These are phyloP conservation scores for Alliaria petiolata DNA, from an alignment of 345 rosid genomes.

Conservation along the genomic window DNA sequence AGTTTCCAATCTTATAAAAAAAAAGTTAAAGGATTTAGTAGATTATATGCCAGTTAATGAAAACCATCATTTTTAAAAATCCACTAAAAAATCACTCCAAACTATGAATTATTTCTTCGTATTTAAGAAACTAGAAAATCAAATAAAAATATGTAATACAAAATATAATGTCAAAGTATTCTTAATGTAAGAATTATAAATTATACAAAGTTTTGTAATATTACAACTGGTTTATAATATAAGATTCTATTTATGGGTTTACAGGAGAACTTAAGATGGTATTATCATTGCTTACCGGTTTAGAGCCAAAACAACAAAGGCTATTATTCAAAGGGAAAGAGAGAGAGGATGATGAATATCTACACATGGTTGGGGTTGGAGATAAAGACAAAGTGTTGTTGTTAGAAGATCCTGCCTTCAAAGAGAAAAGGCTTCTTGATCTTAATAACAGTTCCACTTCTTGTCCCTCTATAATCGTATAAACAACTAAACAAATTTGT, in stretches of 20 bases:
- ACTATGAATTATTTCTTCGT: not conserved
- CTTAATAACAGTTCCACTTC: conserved; percentile 31
- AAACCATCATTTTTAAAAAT: not conserved
- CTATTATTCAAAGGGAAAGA: conserved; percentile 89
- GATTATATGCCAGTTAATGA: not conserved
- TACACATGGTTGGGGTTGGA: conserved; percentile 94
- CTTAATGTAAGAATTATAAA: not conserved
- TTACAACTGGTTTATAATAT: not conserved
- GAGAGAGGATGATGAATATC: conserved; percentile 64
- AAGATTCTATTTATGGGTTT: not conserved
- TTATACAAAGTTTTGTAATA: not conserved
- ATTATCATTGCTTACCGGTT: conserved; percentile 56
- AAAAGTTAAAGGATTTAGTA: not conserved
- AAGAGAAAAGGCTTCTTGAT: conserved; percentile 63
- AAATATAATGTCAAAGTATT: too few species aligned
- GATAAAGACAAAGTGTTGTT: conserved; percentile 81
- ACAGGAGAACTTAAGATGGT: conserved; percentile 85
- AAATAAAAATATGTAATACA: not conserved
- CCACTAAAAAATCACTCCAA: not conserved
- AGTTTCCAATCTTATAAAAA: too few species aligned
- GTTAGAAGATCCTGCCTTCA: conserved; percentile 82
- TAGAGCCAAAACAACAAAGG: conserved; percentile 84
- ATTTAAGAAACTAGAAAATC: not conserved
- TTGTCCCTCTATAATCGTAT: conserved; percentile 53
- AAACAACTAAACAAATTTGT: conserved; percentile 3